These are phyloP conservation scores for Crithidia expoeki DNA, from an alignment of 208 protist genomes.

Conservation along the genomic window DNA sequence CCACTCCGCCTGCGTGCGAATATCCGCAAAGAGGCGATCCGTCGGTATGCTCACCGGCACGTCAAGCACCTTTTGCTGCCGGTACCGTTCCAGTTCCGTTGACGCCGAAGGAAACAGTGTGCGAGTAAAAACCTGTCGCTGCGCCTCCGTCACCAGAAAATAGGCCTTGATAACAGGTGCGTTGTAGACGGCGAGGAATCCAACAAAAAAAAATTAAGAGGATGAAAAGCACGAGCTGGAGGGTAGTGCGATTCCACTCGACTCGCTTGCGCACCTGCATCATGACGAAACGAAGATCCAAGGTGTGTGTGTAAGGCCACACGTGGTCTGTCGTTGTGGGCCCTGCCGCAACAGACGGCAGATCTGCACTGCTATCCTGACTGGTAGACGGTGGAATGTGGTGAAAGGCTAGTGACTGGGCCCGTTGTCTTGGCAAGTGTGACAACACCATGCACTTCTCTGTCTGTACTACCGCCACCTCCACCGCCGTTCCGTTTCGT, in stretches of 20 bases:
- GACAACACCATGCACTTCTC: background rate
- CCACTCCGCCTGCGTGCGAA: constrained; percentile 26
- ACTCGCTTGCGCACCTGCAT: constrained; percentile 5
- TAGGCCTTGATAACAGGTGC: background rate
- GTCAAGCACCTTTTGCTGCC: constrained; percentile 8
- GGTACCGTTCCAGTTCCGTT: constrained; percentile 13
- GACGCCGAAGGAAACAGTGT: constrained; percentile 12
- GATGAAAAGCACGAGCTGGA: constrained; percentile 17
- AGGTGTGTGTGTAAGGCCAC: constrained; percentile 16
- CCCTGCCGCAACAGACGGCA: background rate
- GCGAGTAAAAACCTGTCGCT: constrained; percentile 15
- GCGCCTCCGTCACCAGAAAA: constrained; percentile 12
- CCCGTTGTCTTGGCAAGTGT: too few species aligned
- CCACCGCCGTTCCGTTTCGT: background rate
- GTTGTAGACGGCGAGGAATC: constrained; percentile 8
- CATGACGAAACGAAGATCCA: constrained; percentile 1
- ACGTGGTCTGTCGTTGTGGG: constrained; percentile 1
- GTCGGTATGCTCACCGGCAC: background rate
- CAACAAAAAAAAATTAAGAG: constrained; percentile 9
- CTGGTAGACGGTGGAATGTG: too few species aligned
- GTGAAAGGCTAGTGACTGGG: background rate
- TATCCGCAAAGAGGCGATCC: constrained; percentile 17
- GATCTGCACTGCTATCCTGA: too few species aligned
- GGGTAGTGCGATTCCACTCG: constrained; percentile 23
- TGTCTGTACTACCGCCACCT: background rate